Base-by-base conservation (phyloP, 495 filamentous ascomycete genomes). In the Xylaria acuta region DNA sequence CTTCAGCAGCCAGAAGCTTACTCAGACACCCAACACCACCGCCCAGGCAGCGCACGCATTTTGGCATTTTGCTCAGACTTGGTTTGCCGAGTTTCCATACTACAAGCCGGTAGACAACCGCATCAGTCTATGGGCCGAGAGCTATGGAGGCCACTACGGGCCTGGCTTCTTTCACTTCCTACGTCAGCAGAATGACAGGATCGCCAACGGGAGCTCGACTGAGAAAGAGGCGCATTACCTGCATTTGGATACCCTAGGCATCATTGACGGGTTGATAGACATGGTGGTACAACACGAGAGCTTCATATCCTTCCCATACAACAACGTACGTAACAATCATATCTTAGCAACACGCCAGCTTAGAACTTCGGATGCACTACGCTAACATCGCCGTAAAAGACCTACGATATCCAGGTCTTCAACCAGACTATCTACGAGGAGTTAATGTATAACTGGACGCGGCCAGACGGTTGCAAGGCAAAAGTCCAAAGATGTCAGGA, bases 211-310 rank as follows among this genome's bases (percentile, higher is more conserved):
- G 1, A 82, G 84, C 25, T 67, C 84, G 27, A 77, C 82, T 4
- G 83, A 83, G 36, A 83, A 82, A 47, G 83, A 82, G 2, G 82
- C 83, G 1, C 80, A 86, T 7, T 81, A 86, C 51, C 86, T 93
- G 53, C 85, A 88, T 59, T 80, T 92, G 11, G 82, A 83, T 25
- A 85, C 89, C 20, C 78, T 91, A 0, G 84, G 88, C 14, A 88
- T 91, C 62, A 75, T 93, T 62, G 94, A 95, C 77, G 93, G 92
- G 47, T 94, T 93, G 72, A 84, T 95, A 62, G 93, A 97, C 79
- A 49, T 49, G 25, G 63, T 65, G 14, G 41, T 65, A 27, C 63
- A 65, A n/a, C 63, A 65, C 12, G 63, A 65, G 43, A 65, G 63
- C 8, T 45, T n/a, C 34, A 65, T 65, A 49, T 47, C 40, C 25